Evolutionary conservation across 371 early-diverging fungal genomes (phyloP).

Genomic region (Catenaria anguillulae): DNA sequence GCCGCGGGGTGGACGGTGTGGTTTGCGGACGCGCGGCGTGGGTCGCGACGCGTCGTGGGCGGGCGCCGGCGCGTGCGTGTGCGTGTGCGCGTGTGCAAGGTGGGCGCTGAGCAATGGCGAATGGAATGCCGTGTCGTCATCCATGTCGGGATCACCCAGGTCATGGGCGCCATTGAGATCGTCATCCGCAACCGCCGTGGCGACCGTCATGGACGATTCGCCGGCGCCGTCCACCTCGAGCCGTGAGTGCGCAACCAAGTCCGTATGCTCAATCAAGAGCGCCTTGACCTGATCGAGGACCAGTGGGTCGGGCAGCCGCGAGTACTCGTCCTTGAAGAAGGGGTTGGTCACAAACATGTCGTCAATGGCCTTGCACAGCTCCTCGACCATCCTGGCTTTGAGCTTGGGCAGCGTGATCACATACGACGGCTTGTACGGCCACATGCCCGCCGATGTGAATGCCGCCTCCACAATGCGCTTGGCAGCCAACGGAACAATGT

Average conservation of each 20-base stretch:
- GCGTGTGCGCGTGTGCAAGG: too few species aligned
- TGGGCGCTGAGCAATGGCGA: too few species aligned
- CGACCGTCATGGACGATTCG: too few species aligned
- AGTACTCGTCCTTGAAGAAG: background rate
- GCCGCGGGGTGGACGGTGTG: background rate
- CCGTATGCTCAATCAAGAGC: background rate
- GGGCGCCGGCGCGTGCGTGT: background rate
- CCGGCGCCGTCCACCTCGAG: background rate
- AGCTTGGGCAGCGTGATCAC: background rate
- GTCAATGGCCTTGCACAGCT: background rate
- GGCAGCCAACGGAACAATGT: background rate
- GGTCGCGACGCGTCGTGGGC: background rate
- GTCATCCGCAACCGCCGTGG: background rate
- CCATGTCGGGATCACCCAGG: background rate
- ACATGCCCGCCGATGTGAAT: background rate
- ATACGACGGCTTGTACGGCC: background rate
- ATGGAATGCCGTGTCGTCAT: too few species aligned
- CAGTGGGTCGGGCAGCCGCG: background rate
- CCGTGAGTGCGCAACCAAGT: background rate
- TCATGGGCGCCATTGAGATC: background rate
- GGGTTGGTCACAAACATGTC: background rate
- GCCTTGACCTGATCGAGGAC: conserved; percentile 2
- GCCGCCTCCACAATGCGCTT: background rate
- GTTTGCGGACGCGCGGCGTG: background rate
- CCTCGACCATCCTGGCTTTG: background rate